These are phyloP conservation scores for Chaetoceros muelleri DNA, from an alignment of 108 stramenopile species.

Conservation along the genomic window DNA sequence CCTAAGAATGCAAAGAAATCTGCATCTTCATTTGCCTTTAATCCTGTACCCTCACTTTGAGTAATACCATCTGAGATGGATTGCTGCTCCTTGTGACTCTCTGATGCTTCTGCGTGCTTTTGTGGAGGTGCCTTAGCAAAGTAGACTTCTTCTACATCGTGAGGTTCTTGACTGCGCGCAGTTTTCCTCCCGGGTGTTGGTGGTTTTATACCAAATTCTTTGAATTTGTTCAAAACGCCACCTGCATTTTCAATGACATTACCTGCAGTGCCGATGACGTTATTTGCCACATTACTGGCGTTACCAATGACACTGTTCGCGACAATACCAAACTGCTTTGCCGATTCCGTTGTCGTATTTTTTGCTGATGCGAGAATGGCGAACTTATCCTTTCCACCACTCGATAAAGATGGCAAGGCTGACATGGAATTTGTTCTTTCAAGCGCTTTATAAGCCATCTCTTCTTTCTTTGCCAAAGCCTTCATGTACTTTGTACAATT, in stretches of 20 bases:
- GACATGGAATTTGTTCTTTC: neutral
- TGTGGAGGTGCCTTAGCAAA: neutral
- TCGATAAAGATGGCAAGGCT: neutral
- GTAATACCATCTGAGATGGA: no score
- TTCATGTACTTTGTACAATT: slow-evolving; percentile 50
- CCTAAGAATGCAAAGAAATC: neutral
- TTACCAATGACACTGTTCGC: neutral
- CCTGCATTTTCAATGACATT: slow-evolving; percentile 3
- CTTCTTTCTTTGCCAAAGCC: slow-evolving; percentile 23
- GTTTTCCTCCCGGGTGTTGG: neutral
- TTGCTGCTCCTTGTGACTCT: no score
- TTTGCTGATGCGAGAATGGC: neutral
- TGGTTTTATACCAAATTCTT: neutral
- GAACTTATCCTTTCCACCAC: neutral
- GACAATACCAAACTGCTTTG: neutral
- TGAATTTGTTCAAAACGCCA: slow-evolving; percentile 3
- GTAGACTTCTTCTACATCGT: neutral
- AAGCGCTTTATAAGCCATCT: neutral
- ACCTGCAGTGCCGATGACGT: neutral
- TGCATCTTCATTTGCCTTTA: neutral
- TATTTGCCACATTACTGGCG: neutral
- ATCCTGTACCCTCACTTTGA: no score
- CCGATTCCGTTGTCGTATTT: neutral
- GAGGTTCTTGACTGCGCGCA: neutral
- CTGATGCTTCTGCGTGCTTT: neutral